Percentiles rank a stretch among this genome's conserved stretches.
Conservation (phyloP, 2,329 filamentous ascomycete species). For the Fusarium haematococcum region DNA sequence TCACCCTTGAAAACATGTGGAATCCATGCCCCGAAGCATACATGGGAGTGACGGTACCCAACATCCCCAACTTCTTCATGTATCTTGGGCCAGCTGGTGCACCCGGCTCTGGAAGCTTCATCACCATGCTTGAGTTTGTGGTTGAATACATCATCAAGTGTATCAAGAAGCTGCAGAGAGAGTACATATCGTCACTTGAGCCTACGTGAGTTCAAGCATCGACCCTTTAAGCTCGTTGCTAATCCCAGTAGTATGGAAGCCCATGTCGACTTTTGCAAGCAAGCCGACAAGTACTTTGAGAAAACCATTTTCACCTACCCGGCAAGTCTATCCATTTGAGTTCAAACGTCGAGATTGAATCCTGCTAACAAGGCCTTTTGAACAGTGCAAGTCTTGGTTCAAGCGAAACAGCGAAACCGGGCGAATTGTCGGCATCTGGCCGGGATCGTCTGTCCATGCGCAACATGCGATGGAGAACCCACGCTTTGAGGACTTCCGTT, state of each 20-base stretch:
- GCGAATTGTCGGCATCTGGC: neutral
- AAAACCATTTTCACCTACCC: neutral
- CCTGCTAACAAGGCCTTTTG: neutral
- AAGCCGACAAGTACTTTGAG: neutral
- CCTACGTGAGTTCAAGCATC: neutral
- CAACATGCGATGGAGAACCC: neutral
- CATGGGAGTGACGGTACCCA: neutral
- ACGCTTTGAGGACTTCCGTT: neutral
- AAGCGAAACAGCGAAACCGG: neutral
- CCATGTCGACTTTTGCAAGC: neutral
- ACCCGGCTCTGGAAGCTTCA: slow-evolving; percentile 3
- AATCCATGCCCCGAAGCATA: slow-evolving; percentile 10
- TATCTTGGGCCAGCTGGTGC: slow-evolving; percentile 7
- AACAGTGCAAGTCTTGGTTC: neutral
- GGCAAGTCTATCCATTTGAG: neutral
- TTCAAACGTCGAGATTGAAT: accelerated
- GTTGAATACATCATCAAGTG: slow-evolving; percentile 10
- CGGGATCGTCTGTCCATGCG: neutral
- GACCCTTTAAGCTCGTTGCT: neutral
- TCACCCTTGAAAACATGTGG: neutral
- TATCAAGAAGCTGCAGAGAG: slow-evolving; percentile 4
- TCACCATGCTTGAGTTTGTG: slow-evolving; percentile 8
- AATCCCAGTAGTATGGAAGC: neutral
- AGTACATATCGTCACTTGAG: neutral
- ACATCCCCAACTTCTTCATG: slow-evolving; percentile 17